phyloP scores from a whole-genome alignment of 371 early-diverging fungal species.

The Globomyces sp. region DNA sequence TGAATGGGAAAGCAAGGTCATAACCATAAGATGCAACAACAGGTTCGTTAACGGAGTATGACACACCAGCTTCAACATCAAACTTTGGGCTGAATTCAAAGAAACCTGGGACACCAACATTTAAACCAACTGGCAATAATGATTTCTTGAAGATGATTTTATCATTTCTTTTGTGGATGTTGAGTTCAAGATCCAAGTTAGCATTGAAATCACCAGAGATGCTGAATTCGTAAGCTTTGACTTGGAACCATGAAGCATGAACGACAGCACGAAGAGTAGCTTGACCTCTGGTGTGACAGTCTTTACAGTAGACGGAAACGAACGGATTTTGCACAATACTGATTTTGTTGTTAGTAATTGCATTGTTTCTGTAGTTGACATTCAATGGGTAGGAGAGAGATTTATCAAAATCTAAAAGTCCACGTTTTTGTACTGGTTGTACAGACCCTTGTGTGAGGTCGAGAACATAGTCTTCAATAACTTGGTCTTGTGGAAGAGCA shows the following conservation, averaged over 20 bases:
- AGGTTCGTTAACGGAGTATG: conserved; percentile 1
- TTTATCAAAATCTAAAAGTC: not conserved
- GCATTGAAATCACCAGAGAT: conserved; percentile 3
- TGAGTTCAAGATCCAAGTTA: conserved; percentile 2
- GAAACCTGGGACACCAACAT: not conserved
- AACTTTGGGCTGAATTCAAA: not conserved
- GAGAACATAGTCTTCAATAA: not conserved
- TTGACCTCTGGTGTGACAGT: not conserved
- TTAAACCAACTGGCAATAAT: too few species aligned
- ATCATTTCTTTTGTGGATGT: not conserved
- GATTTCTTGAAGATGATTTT: too few species aligned
- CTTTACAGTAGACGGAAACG: not conserved
- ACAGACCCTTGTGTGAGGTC: not conserved
- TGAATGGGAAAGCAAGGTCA: conserved; percentile 6
- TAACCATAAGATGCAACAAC: conserved; percentile 1
- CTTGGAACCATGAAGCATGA: not conserved
- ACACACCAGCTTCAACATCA: not conserved
- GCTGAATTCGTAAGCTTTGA: not conserved
- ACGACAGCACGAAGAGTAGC: not conserved
- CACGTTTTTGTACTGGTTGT: not conserved
- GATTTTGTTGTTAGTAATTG: not conserved
- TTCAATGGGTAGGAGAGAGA: not conserved
- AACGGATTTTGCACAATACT: not conserved
- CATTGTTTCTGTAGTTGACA: not conserved
- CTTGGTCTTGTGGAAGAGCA: not conserved